A percentile compares a stretch with the other conserved stretches of the same genome.
phyloP scores from a whole-genome alignment of 2,329 filamentous ascomycete genomes.

The Elsinoe batatas region DNA sequence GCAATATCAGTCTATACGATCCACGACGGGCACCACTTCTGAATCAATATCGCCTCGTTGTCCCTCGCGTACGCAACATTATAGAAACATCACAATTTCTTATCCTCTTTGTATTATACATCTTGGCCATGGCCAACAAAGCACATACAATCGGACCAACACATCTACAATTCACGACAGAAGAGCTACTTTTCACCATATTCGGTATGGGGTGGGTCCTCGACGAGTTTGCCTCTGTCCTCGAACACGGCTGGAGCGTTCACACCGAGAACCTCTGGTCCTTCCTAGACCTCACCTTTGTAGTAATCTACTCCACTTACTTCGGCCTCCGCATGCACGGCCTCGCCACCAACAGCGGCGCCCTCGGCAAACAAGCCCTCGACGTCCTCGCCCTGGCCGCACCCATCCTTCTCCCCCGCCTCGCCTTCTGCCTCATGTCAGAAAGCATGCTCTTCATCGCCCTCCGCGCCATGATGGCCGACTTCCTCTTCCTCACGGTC shows the following conservation, averaged over 20 bases:
- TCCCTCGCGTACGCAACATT: conserved; percentile 66
- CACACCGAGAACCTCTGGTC: conserved; percentile 86
- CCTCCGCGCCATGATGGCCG: conserved; percentile 72
- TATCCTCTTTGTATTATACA: conserved; percentile 57
- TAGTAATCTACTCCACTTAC: conserved; percentile 61
- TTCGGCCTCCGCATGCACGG: conserved; percentile 58
- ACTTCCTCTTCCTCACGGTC: conserved; percentile 68
- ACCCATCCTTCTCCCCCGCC: conserved; percentile 64
- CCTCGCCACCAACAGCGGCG: conserved; percentile 38
- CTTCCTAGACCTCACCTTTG: conserved; percentile 72
- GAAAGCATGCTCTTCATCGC: conserved; percentile 79
- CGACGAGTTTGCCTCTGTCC: conserved; percentile 65
- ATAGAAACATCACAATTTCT: conserved; percentile 68
- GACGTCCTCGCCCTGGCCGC: conserved; percentile 73
- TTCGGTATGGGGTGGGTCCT: conserved; percentile 72
- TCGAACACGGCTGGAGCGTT: conserved; percentile 68
- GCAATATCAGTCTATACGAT: conserved; percentile 71
- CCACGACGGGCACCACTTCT: conserved; percentile 64
- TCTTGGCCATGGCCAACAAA: conserved; percentile 61
- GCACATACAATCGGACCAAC: conserved; percentile 38
- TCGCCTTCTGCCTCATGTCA: conserved; percentile 74
- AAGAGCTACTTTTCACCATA: conserved; percentile 59
- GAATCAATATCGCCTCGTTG: conserved; percentile 77
- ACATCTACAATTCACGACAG: conserved; percentile 30
- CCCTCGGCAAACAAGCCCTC: conserved; percentile 55